Base-by-base conservation (phyloP, 495 filamentous ascomycete genomes). In the Trichocladium uniseriatum region DNA sequence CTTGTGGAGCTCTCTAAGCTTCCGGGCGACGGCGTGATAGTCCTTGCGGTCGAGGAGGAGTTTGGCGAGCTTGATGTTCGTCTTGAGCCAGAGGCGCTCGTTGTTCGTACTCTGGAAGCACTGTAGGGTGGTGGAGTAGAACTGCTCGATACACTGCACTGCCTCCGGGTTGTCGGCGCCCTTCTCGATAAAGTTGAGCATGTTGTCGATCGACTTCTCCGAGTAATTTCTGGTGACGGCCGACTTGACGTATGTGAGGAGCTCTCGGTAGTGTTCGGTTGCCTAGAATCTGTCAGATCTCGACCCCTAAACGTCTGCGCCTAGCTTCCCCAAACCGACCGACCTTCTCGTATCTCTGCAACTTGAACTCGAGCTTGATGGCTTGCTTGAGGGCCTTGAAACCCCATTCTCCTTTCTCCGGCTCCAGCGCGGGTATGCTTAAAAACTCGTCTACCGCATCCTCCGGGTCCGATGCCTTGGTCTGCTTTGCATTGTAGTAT, bases 401-500 rank as follows among this genome's bases (percentile, higher is more conserved):
- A 5, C 94, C 94, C 92, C 92, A 96, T 62, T 98, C 91, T 39
- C 86, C 86, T 72, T 96, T 96, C 60, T 94, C 87, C 13, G 64
- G 47, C 67, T 98, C 92, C 49, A 95, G 61, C 8, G 80, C 76
- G 8, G 87, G 88, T 53, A 97, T 81, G 7, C 80, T 85, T 18
- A 97, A 73, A 58, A 98, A 98, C 69, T 96, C 91, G 15, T 83
- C 82, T 37, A 97, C 81, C 1, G 92, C 92, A 47, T 86, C 89
- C 57, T 94, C 83, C 2, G 94, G 88, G 52, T 85, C 86, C 46
- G 80, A 81, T 8, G 74, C 76, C 71, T 98, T 98, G 68, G 94
- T 83, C 68, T 95, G 89, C 71, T 98, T 98, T 21, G 92, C 92
- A 71, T 95, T 97, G 76, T 97, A 98, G 72, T 98, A 98, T 71